Evolutionary conservation across 139 green algal species (phyloP).

Genomic region (Chlamydomonas sphaeroides): DNA sequence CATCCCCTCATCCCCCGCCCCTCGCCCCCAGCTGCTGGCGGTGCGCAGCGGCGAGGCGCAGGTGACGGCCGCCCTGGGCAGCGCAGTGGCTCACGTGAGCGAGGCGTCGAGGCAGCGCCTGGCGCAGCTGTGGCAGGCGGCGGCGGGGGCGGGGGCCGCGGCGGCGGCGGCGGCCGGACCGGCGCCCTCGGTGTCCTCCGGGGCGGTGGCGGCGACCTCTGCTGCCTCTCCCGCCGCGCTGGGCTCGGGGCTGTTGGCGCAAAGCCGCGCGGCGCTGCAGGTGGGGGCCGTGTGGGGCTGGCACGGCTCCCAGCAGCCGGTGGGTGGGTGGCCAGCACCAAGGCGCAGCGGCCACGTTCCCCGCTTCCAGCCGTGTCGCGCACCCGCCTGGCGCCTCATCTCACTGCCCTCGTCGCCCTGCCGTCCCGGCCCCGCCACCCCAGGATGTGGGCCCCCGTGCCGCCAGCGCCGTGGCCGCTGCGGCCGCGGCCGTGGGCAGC

Average conservation of each 20-base stretch:
- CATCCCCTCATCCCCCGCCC: no score
- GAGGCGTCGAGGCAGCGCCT: conserved; percentile 18
- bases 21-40: conserved; percentile 8
- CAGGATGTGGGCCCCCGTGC: conserved; percentile 23
- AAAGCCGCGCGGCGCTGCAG: conserved; percentile 29
- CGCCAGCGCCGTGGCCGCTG: conserved; percentile 5
- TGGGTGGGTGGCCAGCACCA: no score
- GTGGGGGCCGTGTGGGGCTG: no score
- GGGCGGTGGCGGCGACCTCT: not conserved
- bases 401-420: no score
- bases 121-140: conserved; percentile 37
- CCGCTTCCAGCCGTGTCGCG: no score
- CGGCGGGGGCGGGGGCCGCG: not conserved
- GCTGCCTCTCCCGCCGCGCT: no score
- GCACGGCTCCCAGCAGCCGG: no score
- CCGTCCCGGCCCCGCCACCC: no score
- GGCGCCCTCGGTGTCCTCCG: no score
- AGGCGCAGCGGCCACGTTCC: no score
- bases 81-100: conserved; percentile 13
- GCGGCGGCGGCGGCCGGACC: not conserved
- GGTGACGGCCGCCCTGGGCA: conserved; percentile 27
- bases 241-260: not conserved
- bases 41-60: conserved; percentile 18
- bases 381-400: no score
- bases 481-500: not conserved